A percentile compares a stretch with the other conserved stretches of the same genome.
Evolutionary conservation across 768 basidiomycete genomes (phyloP).

Genomic region (Auricularia sp.): DNA sequence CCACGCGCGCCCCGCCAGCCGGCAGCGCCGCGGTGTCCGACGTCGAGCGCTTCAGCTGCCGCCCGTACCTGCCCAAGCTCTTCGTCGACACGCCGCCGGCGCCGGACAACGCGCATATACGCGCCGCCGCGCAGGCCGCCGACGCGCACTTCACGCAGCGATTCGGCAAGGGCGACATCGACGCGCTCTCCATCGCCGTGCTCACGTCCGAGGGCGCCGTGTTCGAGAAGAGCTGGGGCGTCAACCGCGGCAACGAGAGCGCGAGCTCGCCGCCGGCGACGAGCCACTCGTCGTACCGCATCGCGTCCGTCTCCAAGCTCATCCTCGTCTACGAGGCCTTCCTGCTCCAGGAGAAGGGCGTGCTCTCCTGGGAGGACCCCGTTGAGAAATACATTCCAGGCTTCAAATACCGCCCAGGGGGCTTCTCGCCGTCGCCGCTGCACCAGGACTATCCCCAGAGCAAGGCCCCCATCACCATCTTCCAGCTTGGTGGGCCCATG

Average conservation of each 20-base stretch:
- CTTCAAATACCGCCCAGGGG: constrained; percentile 21
- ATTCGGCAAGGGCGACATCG: constrained; percentile 28
- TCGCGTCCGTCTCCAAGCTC: constrained; percentile 43
- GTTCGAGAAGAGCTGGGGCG: constrained; percentile 36
- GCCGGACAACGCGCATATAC: constrained; percentile 10
- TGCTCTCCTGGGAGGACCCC: constrained; percentile 33
- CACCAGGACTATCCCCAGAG: not conserved
- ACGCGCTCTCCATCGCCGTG: constrained; percentile 40
- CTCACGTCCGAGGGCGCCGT: constrained; percentile 35
- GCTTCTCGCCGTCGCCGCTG: constrained; percentile 4
- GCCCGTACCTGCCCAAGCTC: constrained; percentile 18
- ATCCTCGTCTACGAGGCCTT: constrained; percentile 39
- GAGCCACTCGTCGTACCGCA: constrained; percentile 39
- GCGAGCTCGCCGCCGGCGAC: constrained; percentile 21
- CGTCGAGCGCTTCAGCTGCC: constrained; percentile 14
- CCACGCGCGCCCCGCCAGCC: not conserved
- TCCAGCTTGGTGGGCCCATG: constrained; percentile 11
- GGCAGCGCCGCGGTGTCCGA: not conserved
- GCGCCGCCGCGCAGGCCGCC: not conserved
- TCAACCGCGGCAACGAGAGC: constrained; percentile 32
- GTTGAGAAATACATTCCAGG: constrained; percentile 34
- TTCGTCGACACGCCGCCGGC: constrained; percentile 13
- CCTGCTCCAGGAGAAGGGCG: constrained; percentile 37
- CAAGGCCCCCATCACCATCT: constrained; percentile 16
- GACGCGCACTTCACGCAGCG: constrained; percentile 8